Evolutionary conservation across 345 rosid genomes (phyloP), one percentile per base, ranked within the genome.

Genomic region (Raphanus raphanistrum): DNA sequence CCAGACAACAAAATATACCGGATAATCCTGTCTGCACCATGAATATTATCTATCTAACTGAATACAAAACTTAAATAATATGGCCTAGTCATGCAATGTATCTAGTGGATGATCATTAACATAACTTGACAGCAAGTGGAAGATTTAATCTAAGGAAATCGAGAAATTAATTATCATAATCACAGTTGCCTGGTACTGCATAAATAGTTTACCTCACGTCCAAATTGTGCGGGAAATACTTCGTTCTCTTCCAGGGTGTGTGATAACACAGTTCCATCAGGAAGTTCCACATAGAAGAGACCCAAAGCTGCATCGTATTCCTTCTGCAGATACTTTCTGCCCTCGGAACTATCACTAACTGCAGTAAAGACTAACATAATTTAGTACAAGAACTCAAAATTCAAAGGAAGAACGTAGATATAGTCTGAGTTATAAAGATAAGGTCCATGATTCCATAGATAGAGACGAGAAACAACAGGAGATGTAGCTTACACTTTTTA

Each of bases 191-290:
- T 16, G 10, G 26, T 52, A 52, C 26, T 16, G 59, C 25, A 52
- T 52, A 52, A 52, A 52, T 52, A 21, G 59, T 25, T 71, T 85
- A 90, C 98, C 94, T 90, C 97, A 1, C 95, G 95, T 80, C 97
- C 98, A 78, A 92, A 94, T 77, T 92, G 97, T 54, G 88, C 88
- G 13, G 95, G 98, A 75, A 90, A 94, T 64, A 63, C 88, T 80
- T 89, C 94, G 41, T 87, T 89, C 79, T 90, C 98, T 62, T 88
- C 90, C 71, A 90, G 74, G 33, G 77, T 66, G 83, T 88, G 97
- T 8, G 81, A 86, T 43, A 92, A 68, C 60, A 89, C 65, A 8
- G 88, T 81, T 60, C 93, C 93, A 69, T 84, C 95, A 58, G 97
- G 90, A 61, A 89, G 90, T 79, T 89, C 92, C 78, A 84, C 91